Percentiles rank a stretch among this genome's conserved stretches.
phyloP scores from a whole-genome alignment of 2,329 filamentous ascomycete genomes.

The Fusarium pilosicola region DNA sequence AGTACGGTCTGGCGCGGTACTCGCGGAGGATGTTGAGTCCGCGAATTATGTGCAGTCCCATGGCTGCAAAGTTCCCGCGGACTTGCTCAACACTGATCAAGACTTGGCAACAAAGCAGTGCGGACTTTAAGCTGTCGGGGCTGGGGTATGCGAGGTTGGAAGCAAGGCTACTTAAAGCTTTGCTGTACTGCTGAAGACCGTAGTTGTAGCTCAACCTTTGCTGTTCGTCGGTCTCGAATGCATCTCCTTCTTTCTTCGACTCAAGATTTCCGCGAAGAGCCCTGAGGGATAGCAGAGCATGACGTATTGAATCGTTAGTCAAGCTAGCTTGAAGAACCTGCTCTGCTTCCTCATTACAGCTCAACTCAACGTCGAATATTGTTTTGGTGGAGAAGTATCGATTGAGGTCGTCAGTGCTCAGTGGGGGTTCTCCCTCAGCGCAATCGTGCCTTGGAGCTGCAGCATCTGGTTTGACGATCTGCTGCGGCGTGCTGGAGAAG shows the following conservation, averaged over 20 bases:
- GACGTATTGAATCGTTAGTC: constrained; percentile 49
- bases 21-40: constrained; percentile 58
- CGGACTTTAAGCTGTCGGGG: constrained; percentile 48
- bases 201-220: constrained; percentile 47
- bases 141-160: constrained; percentile 50
- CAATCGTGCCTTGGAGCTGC: background rate
- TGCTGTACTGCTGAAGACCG: constrained; percentile 55
- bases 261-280: constrained; percentile 54
- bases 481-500: constrained; percentile 16
- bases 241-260: constrained; percentile 42
- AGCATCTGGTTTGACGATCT: constrained; percentile 23
- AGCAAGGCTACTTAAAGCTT: constrained; percentile 53
- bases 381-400: constrained; percentile 56
- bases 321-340: constrained; percentile 52
- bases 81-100: constrained; percentile 60
- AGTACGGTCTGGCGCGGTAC: constrained; percentile 50
- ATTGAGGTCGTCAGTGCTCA: constrained; percentile 50
- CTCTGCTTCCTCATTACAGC: constrained; percentile 52
- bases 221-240: constrained; percentile 39
- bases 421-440: constrained; percentile 22
- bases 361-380: constrained; percentile 51
- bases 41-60: constrained; percentile 55
- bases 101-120: constrained; percentile 58
- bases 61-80: constrained; percentile 51
- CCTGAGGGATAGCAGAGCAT: constrained; percentile 54